Evolutionary conservation across 2,329 filamentous ascomycete genomes (phyloP).

Genomic region (Penicillium sp.): DNA sequence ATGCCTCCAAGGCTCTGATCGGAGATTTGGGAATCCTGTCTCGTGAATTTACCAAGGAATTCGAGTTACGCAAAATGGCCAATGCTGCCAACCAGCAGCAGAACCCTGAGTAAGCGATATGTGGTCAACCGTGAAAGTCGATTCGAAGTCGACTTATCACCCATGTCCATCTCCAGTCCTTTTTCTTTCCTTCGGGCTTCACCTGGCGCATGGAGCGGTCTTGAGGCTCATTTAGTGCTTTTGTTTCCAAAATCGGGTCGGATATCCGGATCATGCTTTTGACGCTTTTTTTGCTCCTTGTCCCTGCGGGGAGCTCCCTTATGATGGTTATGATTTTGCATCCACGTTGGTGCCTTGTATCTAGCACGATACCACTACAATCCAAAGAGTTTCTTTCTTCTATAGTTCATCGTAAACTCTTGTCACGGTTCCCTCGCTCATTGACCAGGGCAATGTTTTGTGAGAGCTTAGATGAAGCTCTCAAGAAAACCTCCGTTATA

Average conservation of each 20-base stretch:
- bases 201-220: slow-evolving; percentile 25
- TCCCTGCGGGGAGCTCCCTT: slow-evolving; percentile 1
- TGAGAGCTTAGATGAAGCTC: neutral
- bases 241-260: neutral
- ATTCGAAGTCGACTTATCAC: neutral
- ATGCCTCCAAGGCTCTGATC: slow-evolving; percentile 78
- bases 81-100: slow-evolving; percentile 57
- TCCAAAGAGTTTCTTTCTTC: neutral
- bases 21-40: slow-evolving; percentile 75
- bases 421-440: neutral
- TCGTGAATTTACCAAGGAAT: slow-evolving; percentile 89
- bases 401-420: neutral
- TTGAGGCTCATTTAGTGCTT: neutral
- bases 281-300: slow-evolving; percentile 2
- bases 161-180: neutral
- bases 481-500: no score
- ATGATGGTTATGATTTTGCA: slow-evolving; percentile 9
- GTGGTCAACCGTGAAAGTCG: neutral
- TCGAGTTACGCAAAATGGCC: slow-evolving; percentile 82
- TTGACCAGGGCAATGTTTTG: neutral
- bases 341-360: slow-evolving; percentile 1
- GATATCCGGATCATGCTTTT: neutral
- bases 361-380: slow-evolving; percentile 2
- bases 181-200: slow-evolving; percentile 6
- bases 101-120: slow-evolving; percentile 23